phyloP scores from a whole-genome alignment of 495 filamentous ascomycete genomes.

The Neurospora sp. region DNA sequence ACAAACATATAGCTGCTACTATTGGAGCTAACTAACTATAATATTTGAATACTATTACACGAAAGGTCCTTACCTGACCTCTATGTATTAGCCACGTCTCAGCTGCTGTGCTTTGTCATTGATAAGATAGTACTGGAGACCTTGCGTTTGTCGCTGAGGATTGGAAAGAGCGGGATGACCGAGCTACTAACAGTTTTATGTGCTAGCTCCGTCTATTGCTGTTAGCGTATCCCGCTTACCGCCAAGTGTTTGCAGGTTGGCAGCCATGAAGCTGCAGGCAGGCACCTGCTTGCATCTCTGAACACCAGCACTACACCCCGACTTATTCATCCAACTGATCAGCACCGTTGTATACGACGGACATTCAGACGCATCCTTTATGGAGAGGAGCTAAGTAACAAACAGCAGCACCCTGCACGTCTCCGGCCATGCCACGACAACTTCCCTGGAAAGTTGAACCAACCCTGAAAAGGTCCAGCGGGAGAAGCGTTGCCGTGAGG shows the following conservation, averaged over 20 bases:
- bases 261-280: not conserved
- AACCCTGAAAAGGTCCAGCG: slow-evolving; percentile 1
- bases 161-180: not conserved
- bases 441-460: slow-evolving; percentile 18
- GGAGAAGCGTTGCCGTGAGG: slow-evolving; percentile 1
- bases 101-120: not conserved
- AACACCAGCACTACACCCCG: not conserved
- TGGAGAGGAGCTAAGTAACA: not conserved
- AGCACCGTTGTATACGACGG: not conserved
- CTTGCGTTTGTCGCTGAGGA: not conserved
- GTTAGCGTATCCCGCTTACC: not conserved
- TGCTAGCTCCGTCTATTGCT: not conserved
- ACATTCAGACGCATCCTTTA: not conserved
- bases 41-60: not conserved
- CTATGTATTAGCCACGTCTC: not conserved
- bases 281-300: not conserved
- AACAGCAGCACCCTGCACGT: not conserved
- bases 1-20: not conserved
- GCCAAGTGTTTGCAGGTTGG: not conserved
- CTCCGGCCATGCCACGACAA: slow-evolving; percentile 18
- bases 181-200: not conserved
- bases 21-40: not conserved
- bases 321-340: not conserved
- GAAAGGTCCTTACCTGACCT: not conserved
- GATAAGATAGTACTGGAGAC: not conserved